Evolutionary conservation across 768 basidiomycete species (phyloP).

Genomic region (Cyathus striatus): DNA sequence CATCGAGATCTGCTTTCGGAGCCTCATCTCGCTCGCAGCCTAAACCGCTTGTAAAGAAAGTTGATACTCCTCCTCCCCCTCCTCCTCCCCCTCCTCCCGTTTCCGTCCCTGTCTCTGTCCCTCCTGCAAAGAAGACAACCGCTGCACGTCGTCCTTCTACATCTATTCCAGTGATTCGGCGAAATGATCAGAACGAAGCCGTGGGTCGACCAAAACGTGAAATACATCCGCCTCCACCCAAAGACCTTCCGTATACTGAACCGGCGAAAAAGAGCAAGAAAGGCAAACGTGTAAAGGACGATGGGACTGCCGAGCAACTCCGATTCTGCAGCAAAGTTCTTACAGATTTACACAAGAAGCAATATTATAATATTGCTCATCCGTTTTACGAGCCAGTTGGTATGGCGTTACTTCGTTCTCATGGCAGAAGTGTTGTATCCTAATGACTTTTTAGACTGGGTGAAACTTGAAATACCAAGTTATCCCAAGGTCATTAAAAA

Average conservation of each 20-base stretch:
- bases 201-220: slow-evolving; percentile 91
- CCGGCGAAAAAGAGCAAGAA: slow-evolving; percentile 65
- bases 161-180: slow-evolving; percentile 78
- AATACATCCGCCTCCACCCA: slow-evolving; percentile 92
- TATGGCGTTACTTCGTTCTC: slow-evolving; percentile 31
- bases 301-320: slow-evolving; percentile 76
- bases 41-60: slow-evolving; percentile 43
- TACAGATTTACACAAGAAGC: slow-evolving; percentile 72
- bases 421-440: slow-evolving; percentile 1
- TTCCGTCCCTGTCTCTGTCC: too few species aligned
- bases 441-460: slow-evolving; percentile 50
- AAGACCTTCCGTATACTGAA: slow-evolving; percentile 83
- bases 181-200: slow-evolving; percentile 61
- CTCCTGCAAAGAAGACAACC: slow-evolving; percentile 41
- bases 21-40: slow-evolving; percentile 15
- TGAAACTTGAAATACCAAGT: slow-evolving; percentile 71
- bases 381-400: slow-evolving; percentile 96
- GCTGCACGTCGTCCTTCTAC: slow-evolving; percentile 68
- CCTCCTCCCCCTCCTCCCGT: slow-evolving; percentile 40
- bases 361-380: slow-evolving; percentile 63
- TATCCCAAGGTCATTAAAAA: slow-evolving; percentile 88
- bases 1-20: slow-evolving; percentile 1
- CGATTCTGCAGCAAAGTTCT: slow-evolving; percentile 77
- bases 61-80: slow-evolving; percentile 38
- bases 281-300: slow-evolving; percentile 54